Base-by-base conservation (phyloP, 371 early-diverging fungal species). In the Entomophthora muscae region DNA sequence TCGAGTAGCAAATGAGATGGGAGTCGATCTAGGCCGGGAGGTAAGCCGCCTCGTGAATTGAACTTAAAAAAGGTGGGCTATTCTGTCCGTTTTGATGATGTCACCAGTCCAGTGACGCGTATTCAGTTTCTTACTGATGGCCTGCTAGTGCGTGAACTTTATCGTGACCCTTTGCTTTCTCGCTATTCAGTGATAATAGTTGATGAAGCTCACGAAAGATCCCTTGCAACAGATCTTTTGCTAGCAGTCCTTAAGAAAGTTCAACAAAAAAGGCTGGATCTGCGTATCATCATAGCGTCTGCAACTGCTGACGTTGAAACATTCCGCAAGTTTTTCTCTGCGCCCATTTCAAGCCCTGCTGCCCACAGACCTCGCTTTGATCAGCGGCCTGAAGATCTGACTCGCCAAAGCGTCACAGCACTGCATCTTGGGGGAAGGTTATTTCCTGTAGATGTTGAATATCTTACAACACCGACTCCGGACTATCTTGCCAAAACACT, bases 141-240 rank as follows among this genome's bases (percentile, higher is more conserved):
- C 66, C 85, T 92, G 72, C 73, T 93, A 33, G 77, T 95, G 52
- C 78, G 86, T 29, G 92, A 92, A 68, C 71, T 85, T 2, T 76
- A 82, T 66, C 69, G 75, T 29, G 93, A 90, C 71, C 77, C 88
- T 56, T 68, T 91, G 21, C 69, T 95, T 57, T 73, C 77, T 27
- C 73, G 83, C 57, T 93, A 92, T 72, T 83, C 84, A 55, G 86
- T 85, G 21, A 85, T 93, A 55, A 88, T 95, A 70, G 77, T 95
- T 57, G 96, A 95, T 70, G 96, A 95, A 71, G 90, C 91, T 1
- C 96, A 95, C 72, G 96, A 93, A 72, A 73, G 93, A 54, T 90
- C 85, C 52, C 71, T 89, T 21, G 88, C 89, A 64, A 91, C 90
- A 1, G 93, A 95, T 66, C 77, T 93, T 10, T 67, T 93, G 3